Conservation (phyloP, 1,139 yeast species). For the Candida neerlandica region DNA sequence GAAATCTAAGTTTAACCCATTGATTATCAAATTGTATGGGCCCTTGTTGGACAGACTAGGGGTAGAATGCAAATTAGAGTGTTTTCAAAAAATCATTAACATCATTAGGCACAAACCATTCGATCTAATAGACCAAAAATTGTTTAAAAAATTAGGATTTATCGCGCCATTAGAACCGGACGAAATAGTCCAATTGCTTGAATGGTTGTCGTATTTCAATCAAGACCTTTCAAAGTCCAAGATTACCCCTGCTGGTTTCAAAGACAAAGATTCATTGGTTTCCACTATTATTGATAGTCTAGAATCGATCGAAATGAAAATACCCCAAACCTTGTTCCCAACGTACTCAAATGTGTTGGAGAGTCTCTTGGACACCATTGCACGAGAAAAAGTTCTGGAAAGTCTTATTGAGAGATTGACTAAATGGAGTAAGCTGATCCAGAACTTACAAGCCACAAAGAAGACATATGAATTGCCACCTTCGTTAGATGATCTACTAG, state of each 20-base stretch:
- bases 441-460: slow-evolving; percentile 7
- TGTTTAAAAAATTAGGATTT: slow-evolving; percentile 12
- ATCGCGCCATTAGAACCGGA: background rate
- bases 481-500: slow-evolving; percentile 27
- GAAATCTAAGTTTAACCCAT: slow-evolving; percentile 27
- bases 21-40: slow-evolving; percentile 32
- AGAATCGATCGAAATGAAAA: background rate
- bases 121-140: slow-evolving; percentile 1
- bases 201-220: slow-evolving; percentile 21
- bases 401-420: background rate
- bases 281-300: background rate
- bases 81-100: slow-evolving; percentile 13
- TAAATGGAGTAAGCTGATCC: slow-evolving; percentile 9
- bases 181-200: slow-evolving; percentile 20
- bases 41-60: slow-evolving; percentile 40
- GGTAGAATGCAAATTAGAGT: slow-evolving; percentile 20
- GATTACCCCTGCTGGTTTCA: background rate
- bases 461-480: slow-evolving; percentile 24
- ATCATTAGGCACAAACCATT: slow-evolving; percentile 1
- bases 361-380: background rate
- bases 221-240: background rate
- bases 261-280: background rate
- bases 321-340: background rate
- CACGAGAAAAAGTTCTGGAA: background rate
- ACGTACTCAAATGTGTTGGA: background rate